Conservation (phyloP, 2,329 filamentous ascomycete species). For the Fusarium sp. region DNA sequence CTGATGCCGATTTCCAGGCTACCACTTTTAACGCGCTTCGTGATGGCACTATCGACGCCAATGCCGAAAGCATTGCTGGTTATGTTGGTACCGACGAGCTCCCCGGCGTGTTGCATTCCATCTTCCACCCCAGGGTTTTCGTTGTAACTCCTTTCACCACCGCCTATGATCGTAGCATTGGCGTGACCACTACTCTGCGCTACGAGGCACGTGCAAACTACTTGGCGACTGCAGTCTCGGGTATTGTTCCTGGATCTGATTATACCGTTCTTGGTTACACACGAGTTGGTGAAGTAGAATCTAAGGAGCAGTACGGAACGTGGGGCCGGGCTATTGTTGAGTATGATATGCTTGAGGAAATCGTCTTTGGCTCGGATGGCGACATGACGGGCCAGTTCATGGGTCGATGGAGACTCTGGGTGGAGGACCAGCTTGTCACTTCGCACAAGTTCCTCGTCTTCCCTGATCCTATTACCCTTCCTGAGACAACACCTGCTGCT, state of each 20-base stretch:
- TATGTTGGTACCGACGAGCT: constrained; percentile 11
- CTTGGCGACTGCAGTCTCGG: background rate
- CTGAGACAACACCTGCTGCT: background rate
- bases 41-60: background rate
- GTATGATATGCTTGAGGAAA: constrained; percentile 2
- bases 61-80: constrained; percentile 5
- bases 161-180: background rate
- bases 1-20: background rate
- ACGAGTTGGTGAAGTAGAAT: background rate
- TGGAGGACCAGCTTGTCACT: constrained; percentile 27
- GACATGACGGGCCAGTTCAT: background rate
- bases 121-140: constrained; percentile 24
- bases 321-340: constrained; percentile 26
- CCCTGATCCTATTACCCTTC: background rate
- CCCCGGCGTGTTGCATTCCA: constrained; percentile 15
- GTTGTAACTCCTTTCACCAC: constrained; percentile 26
- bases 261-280: constrained; percentile 20
- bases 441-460: constrained; percentile 19
- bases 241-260: constrained; percentile 22
- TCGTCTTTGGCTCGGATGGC: background rate
- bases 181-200: background rate
- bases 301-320: background rate
- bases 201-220: constrained; percentile 13
- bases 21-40: constrained; percentile 24
- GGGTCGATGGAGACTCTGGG: constrained; percentile 36